Evolutionary conservation across 2,329 filamentous ascomycete species (phyloP).

Genomic region (Paecilomyces formosus): DNA sequence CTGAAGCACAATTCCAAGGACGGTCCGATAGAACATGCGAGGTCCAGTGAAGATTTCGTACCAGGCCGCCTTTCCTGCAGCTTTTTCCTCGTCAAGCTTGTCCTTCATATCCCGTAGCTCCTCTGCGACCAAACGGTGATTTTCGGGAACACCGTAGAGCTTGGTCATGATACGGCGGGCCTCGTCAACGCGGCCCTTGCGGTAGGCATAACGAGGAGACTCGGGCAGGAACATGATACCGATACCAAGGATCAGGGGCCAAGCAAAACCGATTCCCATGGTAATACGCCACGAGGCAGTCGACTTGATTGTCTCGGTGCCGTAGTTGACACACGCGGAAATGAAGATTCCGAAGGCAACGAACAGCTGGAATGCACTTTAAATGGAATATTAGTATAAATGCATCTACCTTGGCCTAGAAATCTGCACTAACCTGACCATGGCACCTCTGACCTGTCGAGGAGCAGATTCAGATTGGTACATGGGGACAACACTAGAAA

Average conservation of each 20-base stretch:
- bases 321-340: slow-evolving; percentile 43
- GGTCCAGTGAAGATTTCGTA: slow-evolving; percentile 41
- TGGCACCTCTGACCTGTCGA: slow-evolving; percentile 40
- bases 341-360: slow-evolving; percentile 44
- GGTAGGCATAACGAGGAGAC: slow-evolving; percentile 53
- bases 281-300: slow-evolving; percentile 44
- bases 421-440: slow-evolving; percentile 26
- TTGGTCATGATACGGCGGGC: slow-evolving; percentile 47
- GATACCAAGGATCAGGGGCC: slow-evolving; percentile 47
- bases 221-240: slow-evolving; percentile 52
- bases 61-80: slow-evolving; percentile 32
- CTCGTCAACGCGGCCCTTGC: slow-evolving; percentile 44
- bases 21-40: slow-evolving; percentile 40
- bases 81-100: slow-evolving; percentile 51
- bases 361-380: slow-evolving; percentile 42
- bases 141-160: slow-evolving; percentile 48
- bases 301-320: slow-evolving; percentile 31
- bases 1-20: slow-evolving; percentile 40
- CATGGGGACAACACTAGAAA: slow-evolving; percentile 41
- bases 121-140: slow-evolving; percentile 48
- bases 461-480: slow-evolving; percentile 42
- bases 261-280: slow-evolving; percentile 54
- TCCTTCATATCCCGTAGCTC: slow-evolving; percentile 53
- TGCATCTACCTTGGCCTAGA: neutral
- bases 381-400: neutral